These are phyloP conservation scores for Beauveria australis DNA, from an alignment of 2,329 filamentous ascomycete genomes.

Conservation along the genomic window DNA sequence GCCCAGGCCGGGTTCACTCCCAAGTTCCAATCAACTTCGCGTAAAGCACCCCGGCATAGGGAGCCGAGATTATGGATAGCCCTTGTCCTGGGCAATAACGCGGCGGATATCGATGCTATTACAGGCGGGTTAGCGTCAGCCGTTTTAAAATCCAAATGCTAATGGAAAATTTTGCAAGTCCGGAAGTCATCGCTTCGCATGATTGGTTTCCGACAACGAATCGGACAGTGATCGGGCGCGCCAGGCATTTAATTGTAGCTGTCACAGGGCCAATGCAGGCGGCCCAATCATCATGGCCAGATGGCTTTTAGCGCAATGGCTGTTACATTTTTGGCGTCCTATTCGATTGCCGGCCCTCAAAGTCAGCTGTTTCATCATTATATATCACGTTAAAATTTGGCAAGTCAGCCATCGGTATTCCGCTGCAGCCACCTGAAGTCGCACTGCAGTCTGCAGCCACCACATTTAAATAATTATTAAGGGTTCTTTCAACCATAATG, in stretches of 20 bases:
- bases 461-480: not conserved
- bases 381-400: not conserved
- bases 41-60: not conserved
- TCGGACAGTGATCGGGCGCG: not conserved
- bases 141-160: not conserved
- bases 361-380: not conserved
- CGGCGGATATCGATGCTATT: not conserved
- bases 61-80: not conserved
- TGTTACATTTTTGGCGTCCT: not conserved
- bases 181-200: not conserved
- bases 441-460: not conserved
- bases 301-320: not conserved
- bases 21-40: not conserved
- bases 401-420: not conserved
- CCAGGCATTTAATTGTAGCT: not conserved
- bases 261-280: not conserved
- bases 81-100: not conserved
- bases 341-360: not conserved
- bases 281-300: not conserved
- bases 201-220: not conserved
- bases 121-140: not conserved
- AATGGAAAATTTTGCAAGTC: not conserved
- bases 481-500: not conserved
- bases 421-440: not conserved
- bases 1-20: not conserved